Conservation (phyloP, 208 protist genomes). For the Trichomonas tenax region DNA sequence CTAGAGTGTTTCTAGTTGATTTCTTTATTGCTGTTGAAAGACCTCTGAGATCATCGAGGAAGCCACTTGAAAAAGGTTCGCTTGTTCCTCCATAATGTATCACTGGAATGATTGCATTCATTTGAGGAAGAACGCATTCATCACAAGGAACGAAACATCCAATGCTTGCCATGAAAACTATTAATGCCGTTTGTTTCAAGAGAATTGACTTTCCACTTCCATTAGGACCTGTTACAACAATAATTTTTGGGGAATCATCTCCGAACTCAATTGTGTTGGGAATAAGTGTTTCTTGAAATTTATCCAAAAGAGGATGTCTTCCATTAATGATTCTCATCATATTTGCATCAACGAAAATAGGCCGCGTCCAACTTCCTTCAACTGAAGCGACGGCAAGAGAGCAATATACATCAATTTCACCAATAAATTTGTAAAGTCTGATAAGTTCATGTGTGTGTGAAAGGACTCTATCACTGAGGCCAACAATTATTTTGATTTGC, state of each 20-base stretch:
- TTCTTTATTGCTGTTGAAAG: neutral
- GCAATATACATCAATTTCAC: neutral
- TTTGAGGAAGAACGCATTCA: neutral
- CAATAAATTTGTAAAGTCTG: neutral
- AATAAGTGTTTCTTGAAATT: neutral
- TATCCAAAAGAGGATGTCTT: neutral
- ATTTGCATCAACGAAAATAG: neutral
- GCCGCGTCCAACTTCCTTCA: neutral
- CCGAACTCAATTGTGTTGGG: neutral
- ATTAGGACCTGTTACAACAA: conserved; percentile 16
- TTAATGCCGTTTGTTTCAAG: neutral
- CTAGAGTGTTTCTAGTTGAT: neutral
- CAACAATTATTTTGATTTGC: neutral
- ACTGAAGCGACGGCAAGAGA: neutral
- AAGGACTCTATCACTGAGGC: neutral
- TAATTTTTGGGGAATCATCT: neutral
- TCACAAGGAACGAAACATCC: conserved; percentile 12
- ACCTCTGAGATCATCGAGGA: neutral
- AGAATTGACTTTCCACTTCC: neutral
- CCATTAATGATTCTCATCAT: neutral
- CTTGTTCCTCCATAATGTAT: neutral
- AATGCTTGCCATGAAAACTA: neutral
- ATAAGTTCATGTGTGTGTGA: neutral
- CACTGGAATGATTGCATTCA: neutral
- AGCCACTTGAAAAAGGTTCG: neutral